These are phyloP conservation scores for Trametes villosa DNA, from an alignment of 768 basidiomycete species.

Conservation along the genomic window DNA sequence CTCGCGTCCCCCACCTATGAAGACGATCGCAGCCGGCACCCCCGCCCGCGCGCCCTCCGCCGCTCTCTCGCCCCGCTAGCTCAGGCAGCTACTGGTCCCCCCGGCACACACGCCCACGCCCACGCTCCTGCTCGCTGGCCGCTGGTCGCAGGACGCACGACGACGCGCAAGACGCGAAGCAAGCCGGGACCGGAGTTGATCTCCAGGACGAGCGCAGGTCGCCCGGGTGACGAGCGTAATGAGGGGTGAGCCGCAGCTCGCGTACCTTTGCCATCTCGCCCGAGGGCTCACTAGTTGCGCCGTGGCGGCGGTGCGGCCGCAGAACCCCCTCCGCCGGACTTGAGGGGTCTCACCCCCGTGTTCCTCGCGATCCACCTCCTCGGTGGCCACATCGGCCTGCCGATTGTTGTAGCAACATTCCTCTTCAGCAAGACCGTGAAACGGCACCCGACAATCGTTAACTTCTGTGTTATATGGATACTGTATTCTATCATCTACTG, in stretches of 20 bases:
- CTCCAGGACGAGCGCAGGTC: constrained; percentile 17
- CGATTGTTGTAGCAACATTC: constrained; percentile 51
- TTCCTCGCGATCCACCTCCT: constrained; percentile 53
- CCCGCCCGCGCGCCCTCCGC: background rate
- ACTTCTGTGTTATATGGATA: constrained; percentile 61
- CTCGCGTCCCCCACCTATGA: constrained; percentile 13
- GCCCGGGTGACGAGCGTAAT: constrained; percentile 14
- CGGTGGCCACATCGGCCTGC: constrained; percentile 58
- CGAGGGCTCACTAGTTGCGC: background rate
- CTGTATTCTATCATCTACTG: constrained; percentile 57
- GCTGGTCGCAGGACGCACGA: background rate
- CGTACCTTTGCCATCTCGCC: constrained; percentile 7
- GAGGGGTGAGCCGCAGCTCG: constrained; percentile 18
- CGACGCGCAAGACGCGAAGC: background rate
- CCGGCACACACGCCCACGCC: background rate
- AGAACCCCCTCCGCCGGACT: constrained; percentile 17
- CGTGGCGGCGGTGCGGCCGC: constrained; percentile 7
- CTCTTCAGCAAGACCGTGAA: constrained; percentile 45
- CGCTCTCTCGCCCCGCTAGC: constrained; percentile 9
- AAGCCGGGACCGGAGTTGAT: constrained; percentile 19
- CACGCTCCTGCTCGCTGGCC: background rate
- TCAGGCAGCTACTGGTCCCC: constrained; percentile 19
- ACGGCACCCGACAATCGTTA: constrained; percentile 57
- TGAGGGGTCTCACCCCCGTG: constrained; percentile 36
- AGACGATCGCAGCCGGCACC: background rate